Evolutionary conservation across 331 rosid species (phyloP).

Genomic region (Arachis monticola): DNA sequence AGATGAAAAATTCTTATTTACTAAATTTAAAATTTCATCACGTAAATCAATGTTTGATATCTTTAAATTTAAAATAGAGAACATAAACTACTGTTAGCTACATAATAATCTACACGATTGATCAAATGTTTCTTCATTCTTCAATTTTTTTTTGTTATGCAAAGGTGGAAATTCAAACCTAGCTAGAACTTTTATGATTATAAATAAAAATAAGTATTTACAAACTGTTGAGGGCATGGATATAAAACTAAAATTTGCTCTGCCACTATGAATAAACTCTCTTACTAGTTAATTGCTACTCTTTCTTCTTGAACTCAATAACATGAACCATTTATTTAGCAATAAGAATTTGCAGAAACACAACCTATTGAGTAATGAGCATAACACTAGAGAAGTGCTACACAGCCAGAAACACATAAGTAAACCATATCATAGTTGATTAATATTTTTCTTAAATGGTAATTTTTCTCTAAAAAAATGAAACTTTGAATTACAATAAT

Average conservation of each 20-base stretch:
- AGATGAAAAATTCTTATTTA: no score
- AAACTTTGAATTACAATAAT: neutral
- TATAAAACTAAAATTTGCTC: neutral
- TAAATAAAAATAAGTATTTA: neutral
- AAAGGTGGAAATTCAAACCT: no score
- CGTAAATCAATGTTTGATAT: no score
- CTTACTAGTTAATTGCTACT: neutral
- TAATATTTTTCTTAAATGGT: neutral
- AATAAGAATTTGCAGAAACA: slow-evolving; percentile 4
- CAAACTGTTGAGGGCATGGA: slow-evolving; percentile 1
- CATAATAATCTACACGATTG: no score
- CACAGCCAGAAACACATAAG: slow-evolving; percentile 9
- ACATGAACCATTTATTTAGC: neutral
- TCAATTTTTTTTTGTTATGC: no score
- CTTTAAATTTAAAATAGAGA: no score
- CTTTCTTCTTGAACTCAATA: slow-evolving; percentile 11
- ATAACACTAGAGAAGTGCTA: slow-evolving; percentile 1
- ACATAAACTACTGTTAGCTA: no score
- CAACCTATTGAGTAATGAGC: neutral
- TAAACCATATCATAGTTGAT: neutral
- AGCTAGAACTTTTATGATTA: no score
- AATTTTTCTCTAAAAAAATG: neutral
- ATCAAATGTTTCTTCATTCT: no score
- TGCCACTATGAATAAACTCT: slow-evolving; percentile 15
- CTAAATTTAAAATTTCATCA: no score